Percentiles rank a stretch among this genome's conserved stretches.
phyloP scores from a whole-genome alignment of 768 basidiomycete species.

The Psilocybe subaeruginosa region DNA sequence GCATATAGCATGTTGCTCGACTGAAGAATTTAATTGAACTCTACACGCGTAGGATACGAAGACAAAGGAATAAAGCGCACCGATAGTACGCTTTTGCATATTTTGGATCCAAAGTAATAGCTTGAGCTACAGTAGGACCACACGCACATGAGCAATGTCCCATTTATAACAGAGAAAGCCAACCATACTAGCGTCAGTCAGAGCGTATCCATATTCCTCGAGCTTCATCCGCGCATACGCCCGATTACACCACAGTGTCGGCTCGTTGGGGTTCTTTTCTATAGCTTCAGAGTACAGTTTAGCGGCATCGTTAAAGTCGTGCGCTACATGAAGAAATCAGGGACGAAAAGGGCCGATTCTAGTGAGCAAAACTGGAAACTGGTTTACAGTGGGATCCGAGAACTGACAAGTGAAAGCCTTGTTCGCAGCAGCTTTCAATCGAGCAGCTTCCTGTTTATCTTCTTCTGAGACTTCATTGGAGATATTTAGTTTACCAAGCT shows the following conservation, averaged over 20 bases:
- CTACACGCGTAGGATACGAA: slow-evolving; percentile 6
- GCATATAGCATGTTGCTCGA: slow-evolving; percentile 88
- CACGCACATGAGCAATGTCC: neutral
- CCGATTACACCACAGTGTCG: slow-evolving; percentile 93
- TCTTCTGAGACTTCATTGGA: slow-evolving; percentile 65
- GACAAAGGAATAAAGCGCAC: slow-evolving; percentile 36
- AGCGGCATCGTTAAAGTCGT: slow-evolving; percentile 78
- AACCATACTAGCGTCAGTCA: slow-evolving; percentile 80
- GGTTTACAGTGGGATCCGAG: neutral
- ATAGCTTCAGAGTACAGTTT: slow-evolving; percentile 85
- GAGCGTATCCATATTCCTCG: slow-evolving; percentile 92
- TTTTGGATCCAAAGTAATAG: slow-evolving; percentile 84
- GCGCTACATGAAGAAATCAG: slow-evolving; percentile 37
- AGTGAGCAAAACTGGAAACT: neutral
- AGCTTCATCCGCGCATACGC: slow-evolving; percentile 92
- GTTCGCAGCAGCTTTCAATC: slow-evolving; percentile 86
- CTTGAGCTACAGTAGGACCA: slow-evolving; percentile 55
- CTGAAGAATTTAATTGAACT: slow-evolving; percentile 37
- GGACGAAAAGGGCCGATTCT: neutral
- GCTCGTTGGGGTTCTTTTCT: slow-evolving; percentile 83
- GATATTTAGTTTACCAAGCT: slow-evolving; percentile 52
- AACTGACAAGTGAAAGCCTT: slow-evolving; percentile 76
- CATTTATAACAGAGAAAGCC: neutral
- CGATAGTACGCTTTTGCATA: slow-evolving; percentile 92
- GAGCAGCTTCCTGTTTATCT: slow-evolving; percentile 67